Conservation (phyloP, 2,329 filamentous ascomycete genomes). For the Microcyclospora tardicrescens region DNA sequence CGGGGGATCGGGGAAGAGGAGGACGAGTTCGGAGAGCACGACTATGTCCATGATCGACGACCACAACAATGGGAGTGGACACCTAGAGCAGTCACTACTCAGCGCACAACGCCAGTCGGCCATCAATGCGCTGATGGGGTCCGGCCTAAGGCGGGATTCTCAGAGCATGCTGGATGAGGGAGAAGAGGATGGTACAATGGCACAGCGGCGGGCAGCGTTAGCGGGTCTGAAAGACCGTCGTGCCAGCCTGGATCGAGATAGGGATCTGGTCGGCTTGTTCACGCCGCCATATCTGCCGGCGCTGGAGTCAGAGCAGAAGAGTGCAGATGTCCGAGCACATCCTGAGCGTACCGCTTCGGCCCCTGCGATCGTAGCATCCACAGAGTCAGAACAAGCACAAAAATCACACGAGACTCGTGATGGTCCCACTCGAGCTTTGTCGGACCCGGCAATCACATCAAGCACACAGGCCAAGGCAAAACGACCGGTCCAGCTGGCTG, state of each 20-base stretch:
- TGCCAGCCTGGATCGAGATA: conserved; percentile 17
- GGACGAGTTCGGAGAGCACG: conserved; percentile 5
- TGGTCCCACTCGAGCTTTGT: conserved; percentile 12
- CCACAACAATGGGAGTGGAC: not conserved
- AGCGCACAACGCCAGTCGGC: conserved; percentile 7
- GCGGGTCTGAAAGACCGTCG: conserved; percentile 15
- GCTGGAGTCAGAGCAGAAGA: conserved; percentile 11
- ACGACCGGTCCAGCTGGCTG: conserved; percentile 18
- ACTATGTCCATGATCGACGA: not conserved
- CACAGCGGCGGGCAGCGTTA: conserved; percentile 3
- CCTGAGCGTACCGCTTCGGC: conserved; percentile 16
- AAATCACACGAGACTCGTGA: not conserved
- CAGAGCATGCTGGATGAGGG: conserved; percentile 7
- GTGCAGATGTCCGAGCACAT: not conserved
- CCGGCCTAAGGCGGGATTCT: conserved; percentile 9
- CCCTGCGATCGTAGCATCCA: conserved; percentile 6
- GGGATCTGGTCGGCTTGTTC: conserved; percentile 24
- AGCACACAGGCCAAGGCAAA: conserved; percentile 15
- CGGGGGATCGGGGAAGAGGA: conserved; percentile 2
- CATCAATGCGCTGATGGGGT: conserved; percentile 13
- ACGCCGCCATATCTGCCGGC: conserved; percentile 24
- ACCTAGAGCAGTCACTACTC: not conserved
- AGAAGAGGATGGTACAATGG: conserved; percentile 4
- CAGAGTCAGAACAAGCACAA: conserved; percentile 1
- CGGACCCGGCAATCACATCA: conserved; percentile 8